Percentiles rank a stretch among this genome's conserved stretches.
Evolutionary conservation across 495 filamentous ascomycete species (phyloP).

Genomic region (Aspergillus leporis): DNA sequence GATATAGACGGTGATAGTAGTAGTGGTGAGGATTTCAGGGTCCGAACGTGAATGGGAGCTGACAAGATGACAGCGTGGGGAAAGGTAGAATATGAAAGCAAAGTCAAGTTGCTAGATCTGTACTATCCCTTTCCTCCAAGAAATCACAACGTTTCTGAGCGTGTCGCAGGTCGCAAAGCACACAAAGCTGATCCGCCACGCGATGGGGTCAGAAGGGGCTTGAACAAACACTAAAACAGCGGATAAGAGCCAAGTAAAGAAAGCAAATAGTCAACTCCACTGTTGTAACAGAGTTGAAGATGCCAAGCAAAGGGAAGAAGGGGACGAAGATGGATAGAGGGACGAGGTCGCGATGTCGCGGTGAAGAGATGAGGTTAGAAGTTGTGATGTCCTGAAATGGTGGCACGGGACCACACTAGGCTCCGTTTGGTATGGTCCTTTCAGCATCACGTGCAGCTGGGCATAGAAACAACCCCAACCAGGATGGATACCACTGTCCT

Average conservation of each 20-base stretch:
- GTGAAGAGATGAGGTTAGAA: constrained; percentile 27
- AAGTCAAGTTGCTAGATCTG: constrained; percentile 17
- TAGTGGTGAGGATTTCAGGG: constrained; percentile 19
- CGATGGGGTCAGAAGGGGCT: constrained; percentile 7
- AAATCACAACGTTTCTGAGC: constrained; percentile 19
- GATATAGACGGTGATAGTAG: constrained; percentile 26
- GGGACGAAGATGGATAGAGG: constrained; percentile 16
- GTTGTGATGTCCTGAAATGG: constrained; percentile 27
- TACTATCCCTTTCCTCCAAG: constrained; percentile 21
- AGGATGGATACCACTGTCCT: background rate
- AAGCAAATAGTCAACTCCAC: constrained; percentile 5
- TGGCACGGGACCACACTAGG: constrained; percentile 26
- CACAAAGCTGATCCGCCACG: constrained; percentile 10
- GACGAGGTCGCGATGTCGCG: constrained; percentile 22
- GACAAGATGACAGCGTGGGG: constrained; percentile 22
- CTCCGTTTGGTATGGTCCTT: constrained; percentile 9
- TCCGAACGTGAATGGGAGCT: constrained; percentile 23
- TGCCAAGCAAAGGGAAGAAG: constrained; percentile 13
- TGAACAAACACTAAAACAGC: constrained; percentile 2
- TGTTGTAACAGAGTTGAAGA: constrained; percentile 1
- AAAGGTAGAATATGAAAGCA: constrained; percentile 22
- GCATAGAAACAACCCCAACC: background rate
- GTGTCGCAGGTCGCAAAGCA: constrained; percentile 13
- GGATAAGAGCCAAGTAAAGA: constrained; percentile 11
- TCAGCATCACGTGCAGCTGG: constrained; percentile 16